Base-by-base conservation (phyloP, 176 grass and related monocot genomes). In the Olyra latifolia region DNA sequence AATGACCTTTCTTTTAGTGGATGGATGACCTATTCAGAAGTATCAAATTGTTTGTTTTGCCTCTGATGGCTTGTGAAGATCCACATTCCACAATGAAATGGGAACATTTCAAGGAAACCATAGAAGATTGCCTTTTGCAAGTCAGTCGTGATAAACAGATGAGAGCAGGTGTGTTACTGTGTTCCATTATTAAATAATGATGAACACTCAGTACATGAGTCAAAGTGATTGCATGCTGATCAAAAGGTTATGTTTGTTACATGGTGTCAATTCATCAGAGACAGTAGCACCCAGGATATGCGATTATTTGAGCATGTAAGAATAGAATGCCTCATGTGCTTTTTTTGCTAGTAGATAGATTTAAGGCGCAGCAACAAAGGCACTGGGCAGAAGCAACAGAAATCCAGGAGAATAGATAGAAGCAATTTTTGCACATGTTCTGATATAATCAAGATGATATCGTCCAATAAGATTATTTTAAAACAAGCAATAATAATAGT, bases 391-490 rank as follows among this genome's bases (percentile, higher is more conserved):
- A 59, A 58, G 32, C 47, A 83, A 72, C 19, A 68, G 47, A 70
- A 78, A 75, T 59, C 27, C 25, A 79, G 54, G 65, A 84, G 41
- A 28, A 60, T 20, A 84, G 59, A 71, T 47, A 65, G 67, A 86
- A 79, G 35, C 49, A 78, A 82, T 24, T 77, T 83, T 82, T 29
- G 46, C 6, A 72, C 44, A 82, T 62, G 72, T 78, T 45, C 56
- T 52, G 62, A 52, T 68, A 82, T 59, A 40, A 20, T 27, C 46
- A 69, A 76, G 70, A 81, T 75, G 24, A 27, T 76, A 71, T 78
- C 28, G 67, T 86, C 30, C 52, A 69, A 68, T 65, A 83, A 80
- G 65, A 86, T 65, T 50, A 25, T 42, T 75, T 72, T 78, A 89
- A 69, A 65, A 87, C 35, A 52, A 42, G 46, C 55, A 74, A 74